Percentiles rank a stretch among this genome's conserved stretches.
These are phyloP conservation scores for Tuber aestivum DNA, from an alignment of 495 filamentous ascomycete genomes.

Conservation along the genomic window DNA sequence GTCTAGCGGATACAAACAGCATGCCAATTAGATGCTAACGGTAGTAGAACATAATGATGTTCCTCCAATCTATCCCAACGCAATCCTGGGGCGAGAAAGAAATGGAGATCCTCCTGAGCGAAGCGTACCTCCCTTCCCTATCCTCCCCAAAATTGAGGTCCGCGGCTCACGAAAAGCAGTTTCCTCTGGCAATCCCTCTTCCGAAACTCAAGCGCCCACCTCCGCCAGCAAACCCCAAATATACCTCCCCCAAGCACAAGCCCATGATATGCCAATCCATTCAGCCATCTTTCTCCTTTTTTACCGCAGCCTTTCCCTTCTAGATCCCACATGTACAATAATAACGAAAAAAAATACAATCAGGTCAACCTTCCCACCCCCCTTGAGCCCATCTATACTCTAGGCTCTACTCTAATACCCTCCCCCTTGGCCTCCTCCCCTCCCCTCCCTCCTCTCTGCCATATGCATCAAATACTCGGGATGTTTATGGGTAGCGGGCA, in stretches of 20 bases:
- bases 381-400: conserved; percentile 3
- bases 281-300: not conserved
- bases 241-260: not conserved
- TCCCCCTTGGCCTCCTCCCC: not conserved
- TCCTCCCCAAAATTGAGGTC: conserved; percentile 2
- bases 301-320: not conserved
- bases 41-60: conserved; percentile 92
- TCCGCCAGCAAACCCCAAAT: conserved; percentile 25
- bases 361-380: not conserved
- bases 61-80: conserved; percentile 91
- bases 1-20: not conserved
- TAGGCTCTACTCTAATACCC: not conserved
- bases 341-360: not conserved
- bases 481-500: conserved; percentile 87
- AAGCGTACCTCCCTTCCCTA: conserved; percentile 52
- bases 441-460: not conserved
- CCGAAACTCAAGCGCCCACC: conserved; percentile 39
- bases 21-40: conserved; percentile 1
- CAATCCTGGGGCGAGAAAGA: conserved; percentile 95
- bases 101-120: conserved; percentile 87
- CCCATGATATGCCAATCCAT: not conserved
- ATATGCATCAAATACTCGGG: conserved; percentile 53
- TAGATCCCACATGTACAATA: not conserved
- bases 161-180: conserved; percentile 16
- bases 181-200: conserved; percentile 42